Base-by-base conservation (phyloP, 2,329 filamentous ascomycete genomes). In the Botryotinia globosa region DNA sequence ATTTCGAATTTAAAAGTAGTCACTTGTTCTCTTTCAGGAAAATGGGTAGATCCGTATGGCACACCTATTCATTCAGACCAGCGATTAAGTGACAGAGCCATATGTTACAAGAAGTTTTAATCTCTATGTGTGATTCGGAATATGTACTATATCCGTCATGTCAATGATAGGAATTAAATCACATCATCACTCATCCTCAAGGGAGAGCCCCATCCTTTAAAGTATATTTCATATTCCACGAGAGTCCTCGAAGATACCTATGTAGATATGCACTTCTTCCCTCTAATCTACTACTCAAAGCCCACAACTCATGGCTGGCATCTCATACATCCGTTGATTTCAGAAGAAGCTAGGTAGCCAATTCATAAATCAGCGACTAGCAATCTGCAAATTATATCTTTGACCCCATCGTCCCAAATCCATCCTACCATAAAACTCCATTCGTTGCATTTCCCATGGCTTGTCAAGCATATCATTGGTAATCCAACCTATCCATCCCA, bases 391-490 rank as follows among this genome's bases (percentile, higher is more conserved):
- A n/a, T 39, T n/a, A 54, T 29, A 32, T 32, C 18, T 42, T 64
- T 39, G 6, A 16, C 61, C 3, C 20, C 4, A 54, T 66, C 32
- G 39, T 54, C 45, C 63, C 14, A 37, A 16, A 48, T 44, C 32
- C 45, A 54, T 68, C 12, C 48, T 68, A 32, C 29, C 63, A 44
- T 34, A 56, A 14, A 54, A 66, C 65, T 67, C 65, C 64, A 56
- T 67, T 67, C 37, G 25, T n/a, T 42, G 16, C 37, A 56, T 4
- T 68, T 44, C 34, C 65, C 48, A n/a, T 44, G 29, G n/a, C 65
- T 42, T 56, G 54, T 25, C 18, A 56, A 68, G 65, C 37, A 37
- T 44, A 32, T 56, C 48, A 56, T 56, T 29, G n/a, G 25, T 32
- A 32, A 42, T 7, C 65, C 34, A 37, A 39, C 25, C 65, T 32